Evolutionary conservation across 306 rosid genomes (phyloP).

Genomic region (Crataegus laevigata): DNA sequence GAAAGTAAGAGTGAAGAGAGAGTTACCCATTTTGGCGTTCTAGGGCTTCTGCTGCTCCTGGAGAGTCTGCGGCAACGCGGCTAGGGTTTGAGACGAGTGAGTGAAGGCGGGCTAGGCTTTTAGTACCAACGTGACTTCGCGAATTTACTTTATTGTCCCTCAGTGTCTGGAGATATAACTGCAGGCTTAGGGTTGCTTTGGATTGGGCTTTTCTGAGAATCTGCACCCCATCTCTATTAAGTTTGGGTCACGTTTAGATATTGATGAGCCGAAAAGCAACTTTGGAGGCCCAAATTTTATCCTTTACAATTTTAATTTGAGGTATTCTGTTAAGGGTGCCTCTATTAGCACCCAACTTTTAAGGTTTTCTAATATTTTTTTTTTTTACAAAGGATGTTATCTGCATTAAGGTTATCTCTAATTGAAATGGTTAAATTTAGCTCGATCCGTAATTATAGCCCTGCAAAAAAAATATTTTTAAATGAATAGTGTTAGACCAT

Average conservation of each 20-base stretch:
- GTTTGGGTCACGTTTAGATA: not conserved
- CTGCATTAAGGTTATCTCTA: too few species aligned
- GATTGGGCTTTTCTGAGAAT: not conserved
- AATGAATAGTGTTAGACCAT: fast-evolving
- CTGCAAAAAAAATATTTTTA: too few species aligned
- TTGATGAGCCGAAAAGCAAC: not conserved
- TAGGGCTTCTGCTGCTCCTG: not conserved
- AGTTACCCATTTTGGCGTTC: constrained; percentile 30
- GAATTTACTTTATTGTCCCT: constrained; percentile 4
- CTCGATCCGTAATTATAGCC: too few species aligned
- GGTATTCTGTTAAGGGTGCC: too few species aligned
- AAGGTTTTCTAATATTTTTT: too few species aligned
- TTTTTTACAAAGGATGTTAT: too few species aligned
- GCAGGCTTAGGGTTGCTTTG: not conserved
- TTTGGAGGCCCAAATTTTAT: not conserved
- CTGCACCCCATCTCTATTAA: not conserved
- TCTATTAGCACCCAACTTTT: too few species aligned
- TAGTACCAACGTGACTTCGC: not conserved
- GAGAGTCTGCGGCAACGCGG: not conserved
- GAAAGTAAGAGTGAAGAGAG: not conserved
- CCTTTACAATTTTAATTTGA: not conserved
- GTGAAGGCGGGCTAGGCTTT: not conserved
- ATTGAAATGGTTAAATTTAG: fast-evolving
- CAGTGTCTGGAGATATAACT: too few species aligned
- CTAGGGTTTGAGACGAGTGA: not conserved